Base-by-base conservation (phyloP, 139 green algal genomes). In the Chloropicon primus region DNA sequence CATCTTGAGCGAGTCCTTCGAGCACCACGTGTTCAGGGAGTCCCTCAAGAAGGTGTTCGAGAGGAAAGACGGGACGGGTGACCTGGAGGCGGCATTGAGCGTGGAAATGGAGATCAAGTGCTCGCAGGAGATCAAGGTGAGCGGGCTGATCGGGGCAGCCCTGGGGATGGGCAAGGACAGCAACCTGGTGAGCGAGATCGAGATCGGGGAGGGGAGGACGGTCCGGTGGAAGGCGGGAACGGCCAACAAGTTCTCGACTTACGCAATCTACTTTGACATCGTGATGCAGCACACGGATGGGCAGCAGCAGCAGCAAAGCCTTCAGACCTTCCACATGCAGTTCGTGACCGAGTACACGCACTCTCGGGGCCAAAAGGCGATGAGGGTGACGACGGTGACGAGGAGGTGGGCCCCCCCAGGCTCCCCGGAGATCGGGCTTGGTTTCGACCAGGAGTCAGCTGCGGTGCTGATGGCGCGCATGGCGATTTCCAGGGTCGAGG, bases 1-100 rank as follows among this genome's bases (percentile, higher is more conserved):
- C n/a, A 74, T 91, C 21, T 73, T 91, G 29, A 85, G 86, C 21
- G 88, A 92, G 71, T 75, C 73, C 3, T 91, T 90, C 29, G 74
- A 76, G n/a, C 80, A 87, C 53, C 28, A 79, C 27, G 75, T 86
- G 2, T 89, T 90, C 72, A 81, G 80, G 25, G 80, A 85, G 54
- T 88, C 85, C 1, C 78, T 92, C 26, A 21, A 71, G 73, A 54
- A 77, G 3, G 25, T 90, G 24, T 85, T 90, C 54, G 54, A 73
- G 76, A 74, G 25, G 2, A 62, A 62, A 17, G 79, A 82, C 23
- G 53, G 24, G 27, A 76, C 79, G 25, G 81, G 71, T 1, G 22
- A 78, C 41, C 75, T 88, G 25, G 24, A 80, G 21, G 79, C 83
- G 74, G 73, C 72, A 24, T 82, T 82, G 71, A 82, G 82, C 22